Base-by-base conservation (phyloP, 495 filamentous ascomycete genomes). In the Chaetomium tenue region DNA sequence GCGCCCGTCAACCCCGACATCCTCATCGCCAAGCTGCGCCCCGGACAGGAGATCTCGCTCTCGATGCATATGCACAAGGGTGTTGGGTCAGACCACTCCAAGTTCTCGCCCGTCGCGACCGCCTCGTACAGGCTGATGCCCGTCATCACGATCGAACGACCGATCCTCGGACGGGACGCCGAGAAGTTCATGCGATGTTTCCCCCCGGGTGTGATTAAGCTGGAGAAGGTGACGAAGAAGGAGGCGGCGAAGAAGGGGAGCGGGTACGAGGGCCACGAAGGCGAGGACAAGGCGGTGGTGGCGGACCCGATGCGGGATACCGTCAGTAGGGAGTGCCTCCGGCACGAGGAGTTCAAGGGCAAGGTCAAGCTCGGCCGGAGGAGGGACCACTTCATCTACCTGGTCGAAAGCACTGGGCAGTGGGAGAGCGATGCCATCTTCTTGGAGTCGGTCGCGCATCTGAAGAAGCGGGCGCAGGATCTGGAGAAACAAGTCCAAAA, bases 351-450 rank as follows among this genome's bases (percentile, higher is more conserved):
- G 76, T 98, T 99, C 81, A 84, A 94, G 70, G 89, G 83, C 63
- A 98, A 95, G 82, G 95, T 99, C 59, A 93, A 91, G 81, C 82
- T 99, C 15, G 95, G 95, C 50, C 84, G 95, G 33, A 78, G 91
- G 47, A 79, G 89, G 65, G 95, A 99, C 77, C 95, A 99, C 77
- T 99, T 99, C 73, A 97, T 99, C 76, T 99, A 92, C 82, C 87
- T 84, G 61, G 81, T 99, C 8, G 95, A 99, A 82, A 97, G 92
- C 78, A 88, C 91, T 12, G 95, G 95, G 12, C 94, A 98, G 77
- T 93, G 90, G 74, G 86, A 91, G 28, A 94, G 91, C 72, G 92
- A 97, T 68, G 84, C 89, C 73, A 81, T 98, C 58, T 97, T 98
- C 83, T 72, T 98, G 50, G 91, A 97, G 76, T 85, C 90, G 8